Percentiles rank a stretch among this genome's conserved stretches.
These are phyloP conservation scores for Cyclocybe aegerita DNA, from an alignment of 768 basidiomycete species.

Conservation along the genomic window DNA sequence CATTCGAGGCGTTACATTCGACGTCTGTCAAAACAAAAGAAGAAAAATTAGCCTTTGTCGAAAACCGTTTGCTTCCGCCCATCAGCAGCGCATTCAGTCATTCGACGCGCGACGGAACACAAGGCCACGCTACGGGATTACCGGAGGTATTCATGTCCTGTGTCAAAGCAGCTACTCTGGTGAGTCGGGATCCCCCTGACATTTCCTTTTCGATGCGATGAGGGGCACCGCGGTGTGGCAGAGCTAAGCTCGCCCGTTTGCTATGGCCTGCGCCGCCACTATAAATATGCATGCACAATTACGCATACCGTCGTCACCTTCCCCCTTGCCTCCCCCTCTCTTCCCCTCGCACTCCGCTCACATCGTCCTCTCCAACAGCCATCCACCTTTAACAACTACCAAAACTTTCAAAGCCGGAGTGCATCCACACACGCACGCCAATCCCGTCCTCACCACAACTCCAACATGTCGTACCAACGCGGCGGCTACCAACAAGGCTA, in stretches of 20 bases:
- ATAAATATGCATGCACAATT: no score
- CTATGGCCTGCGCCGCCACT: no score
- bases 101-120: slow-evolving; percentile 7
- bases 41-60: neutral
- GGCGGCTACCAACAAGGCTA: slow-evolving; percentile 19
- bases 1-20: slow-evolving; percentile 5
- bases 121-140: slow-evolving; percentile 7
- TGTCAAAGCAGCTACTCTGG: slow-evolving; percentile 33
- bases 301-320: no score
- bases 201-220: neutral
- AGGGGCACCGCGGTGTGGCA: neutral
- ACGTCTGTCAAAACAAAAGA: neutral
- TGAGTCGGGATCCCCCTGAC: slow-evolving; percentile 23
- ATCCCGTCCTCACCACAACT: slow-evolving; percentile 2
- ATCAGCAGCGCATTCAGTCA: slow-evolving; percentile 3
- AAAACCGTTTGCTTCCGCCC: slow-evolving; percentile 4
- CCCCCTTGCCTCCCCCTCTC: no score
- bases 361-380: no score
- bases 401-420: slow-evolving; percentile 6
- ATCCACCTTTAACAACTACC: neutral
- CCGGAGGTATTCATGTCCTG: slow-evolving; percentile 28
- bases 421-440: neutral
- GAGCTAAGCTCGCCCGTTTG: no score
- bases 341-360: no score
- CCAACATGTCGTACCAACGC: slow-evolving; percentile 22